Conservation (phyloP, 306 rosid genomes). For the Erythrophleum fordii region DNA sequence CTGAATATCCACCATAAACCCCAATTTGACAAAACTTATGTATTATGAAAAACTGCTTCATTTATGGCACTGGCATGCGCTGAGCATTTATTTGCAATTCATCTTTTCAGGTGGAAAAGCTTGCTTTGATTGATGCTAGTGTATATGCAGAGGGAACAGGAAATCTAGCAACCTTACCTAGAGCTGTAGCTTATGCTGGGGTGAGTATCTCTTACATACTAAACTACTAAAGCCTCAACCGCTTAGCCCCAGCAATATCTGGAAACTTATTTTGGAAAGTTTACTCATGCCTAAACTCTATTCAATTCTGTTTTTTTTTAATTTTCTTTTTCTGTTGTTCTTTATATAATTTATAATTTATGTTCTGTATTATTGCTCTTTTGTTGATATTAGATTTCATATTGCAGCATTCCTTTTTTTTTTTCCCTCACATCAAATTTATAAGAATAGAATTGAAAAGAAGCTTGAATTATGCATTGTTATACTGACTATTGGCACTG, state of each 20-base stretch:
- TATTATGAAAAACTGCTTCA: background rate
- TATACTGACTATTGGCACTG: slow-evolving; percentile 28
- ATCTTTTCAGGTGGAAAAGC: slow-evolving; percentile 84
- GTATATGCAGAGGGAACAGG: slow-evolving; percentile 88
- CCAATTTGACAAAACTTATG: background rate
- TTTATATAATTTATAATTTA: background rate
- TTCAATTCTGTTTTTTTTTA: background rate
- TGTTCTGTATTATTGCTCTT: background rate
- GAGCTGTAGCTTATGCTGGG: slow-evolving; percentile 75
- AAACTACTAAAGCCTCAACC: slow-evolving; percentile 9
- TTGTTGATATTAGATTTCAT: slow-evolving; percentile 3
- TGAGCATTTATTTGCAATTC: slow-evolving; percentile 43
- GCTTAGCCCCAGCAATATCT: background rate
- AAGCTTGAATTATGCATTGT: background rate
- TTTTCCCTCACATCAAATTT: background rate
- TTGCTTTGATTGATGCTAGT: slow-evolving; percentile 90
- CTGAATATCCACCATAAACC: slow-evolving; percentile 11
- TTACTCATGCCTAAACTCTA: background rate
- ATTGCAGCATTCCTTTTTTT: background rate
- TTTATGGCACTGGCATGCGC: slow-evolving; percentile 26
- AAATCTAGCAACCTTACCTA: slow-evolving; percentile 71
- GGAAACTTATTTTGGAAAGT: slow-evolving; percentile 12
- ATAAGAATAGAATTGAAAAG: background rate
- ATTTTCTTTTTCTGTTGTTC: background rate
- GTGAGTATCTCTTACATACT: slow-evolving; percentile 52